A percentile compares a stretch with the other conserved stretches of the same genome.
Evolutionary conservation across 768 basidiomycete species (phyloP).

Genomic region (Panus rudis): DNA sequence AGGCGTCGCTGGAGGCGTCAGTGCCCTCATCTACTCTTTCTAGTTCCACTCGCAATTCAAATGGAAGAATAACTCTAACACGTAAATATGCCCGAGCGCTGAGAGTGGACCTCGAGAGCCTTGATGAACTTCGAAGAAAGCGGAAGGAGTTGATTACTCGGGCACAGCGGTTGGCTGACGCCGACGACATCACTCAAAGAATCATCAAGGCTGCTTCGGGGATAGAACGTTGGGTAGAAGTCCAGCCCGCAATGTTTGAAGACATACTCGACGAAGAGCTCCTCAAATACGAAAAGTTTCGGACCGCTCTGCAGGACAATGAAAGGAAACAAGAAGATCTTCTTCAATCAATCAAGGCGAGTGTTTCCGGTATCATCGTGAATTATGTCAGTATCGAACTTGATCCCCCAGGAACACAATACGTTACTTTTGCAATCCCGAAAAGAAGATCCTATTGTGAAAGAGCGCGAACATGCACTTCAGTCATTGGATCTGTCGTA

Average conservation of each 20-base stretch:
- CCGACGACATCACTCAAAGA: slow-evolving; percentile 67
- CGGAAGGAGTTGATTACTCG: slow-evolving; percentile 58
- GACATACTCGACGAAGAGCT: slow-evolving; percentile 74
- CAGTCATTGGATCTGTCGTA: slow-evolving; percentile 81
- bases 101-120: slow-evolving; percentile 67
- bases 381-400: background rate
- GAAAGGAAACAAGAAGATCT: slow-evolving; percentile 55
- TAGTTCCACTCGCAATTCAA: slow-evolving; percentile 4
- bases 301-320: slow-evolving; percentile 46
- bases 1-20: slow-evolving; percentile 61
- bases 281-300: slow-evolving; percentile 71
- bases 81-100: slow-evolving; percentile 62
- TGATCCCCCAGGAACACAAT: slow-evolving; percentile 49
- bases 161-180: slow-evolving; percentile 51
- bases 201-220: slow-evolving; percentile 61
- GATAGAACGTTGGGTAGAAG: slow-evolving; percentile 60
- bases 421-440: slow-evolving; percentile 69
- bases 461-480: slow-evolving; percentile 74
- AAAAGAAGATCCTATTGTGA: slow-evolving; percentile 68
- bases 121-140: slow-evolving; percentile 63
- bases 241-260: slow-evolving; percentile 84
- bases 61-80: no score
- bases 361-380: slow-evolving; percentile 9
- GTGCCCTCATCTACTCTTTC: slow-evolving; percentile 57
- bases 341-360: slow-evolving; percentile 62